Base-by-base conservation (phyloP, 345 rosid genomes). In the Hypericum perforatum region DNA sequence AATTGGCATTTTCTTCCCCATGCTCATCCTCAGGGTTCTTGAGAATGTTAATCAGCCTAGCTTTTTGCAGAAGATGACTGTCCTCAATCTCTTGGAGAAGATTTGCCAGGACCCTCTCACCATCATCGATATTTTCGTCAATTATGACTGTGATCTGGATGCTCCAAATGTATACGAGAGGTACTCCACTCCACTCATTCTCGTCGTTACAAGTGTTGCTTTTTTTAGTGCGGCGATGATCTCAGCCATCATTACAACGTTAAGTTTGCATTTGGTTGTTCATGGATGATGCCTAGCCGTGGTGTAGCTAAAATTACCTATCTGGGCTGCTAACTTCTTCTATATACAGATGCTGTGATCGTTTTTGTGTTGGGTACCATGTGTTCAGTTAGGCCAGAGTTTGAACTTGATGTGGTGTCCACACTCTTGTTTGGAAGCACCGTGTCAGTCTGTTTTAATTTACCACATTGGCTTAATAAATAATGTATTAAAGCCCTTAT, bases 21-120 rank as follows among this genome's bases (percentile, higher is more conserved):
- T 91, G 98, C 92, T 91, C 41, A 64, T 87, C 68, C 89, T 87
- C 69, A 76, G 98, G 58, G 89, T 91, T 58, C 92, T 91, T 65
- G 98, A 87, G 73, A 91, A 91, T 76, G 82, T 91, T 56, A 86
- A 85, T 53, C 98, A 85, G 81, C 98, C 98, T 56, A 91, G 98
- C 63, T 91, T 87, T 72, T 45, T 91, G 60, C 98, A 91, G 82
- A 91, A 91, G 71, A 87, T 87, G 98, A 87, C 85, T 14, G 92
- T 91, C 61, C 85, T 87, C 62, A 84, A 74, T 67, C 68, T 86
- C 63, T 67, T 91, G 76, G 96, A 87, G 63, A 85, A 79, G 74
- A 79, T 85, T 46, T 77, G 77, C 44, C 80, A 74, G 58, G 98
- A 91, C 70, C 68, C 98, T 2, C 85, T 79, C 73, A 69, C 82